phyloP scores from a whole-genome alignment of 495 filamentous ascomycete genomes.

The Xylaria acuta region DNA sequence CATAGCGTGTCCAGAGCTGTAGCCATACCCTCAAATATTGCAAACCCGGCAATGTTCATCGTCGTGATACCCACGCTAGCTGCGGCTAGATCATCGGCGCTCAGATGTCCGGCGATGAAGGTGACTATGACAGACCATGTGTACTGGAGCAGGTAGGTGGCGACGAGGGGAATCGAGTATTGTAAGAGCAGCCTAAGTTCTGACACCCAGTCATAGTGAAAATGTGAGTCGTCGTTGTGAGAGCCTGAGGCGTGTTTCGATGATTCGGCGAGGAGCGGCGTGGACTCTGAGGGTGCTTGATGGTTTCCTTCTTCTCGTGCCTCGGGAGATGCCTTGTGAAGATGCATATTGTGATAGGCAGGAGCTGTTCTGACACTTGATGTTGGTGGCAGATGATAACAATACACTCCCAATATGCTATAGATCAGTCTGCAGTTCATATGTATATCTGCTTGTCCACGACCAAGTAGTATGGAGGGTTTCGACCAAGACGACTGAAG shows the following conservation, averaged over 20 bases:
- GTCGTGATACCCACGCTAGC: slow-evolving; percentile 46
- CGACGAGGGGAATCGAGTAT: slow-evolving; percentile 70
- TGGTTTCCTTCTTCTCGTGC: background rate
- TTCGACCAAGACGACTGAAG: background rate
- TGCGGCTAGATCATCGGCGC: slow-evolving; percentile 69
- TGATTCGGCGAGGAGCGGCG: slow-evolving; percentile 17
- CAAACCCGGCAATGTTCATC: slow-evolving; percentile 73
- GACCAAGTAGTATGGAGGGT: background rate
- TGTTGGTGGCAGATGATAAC: background rate
- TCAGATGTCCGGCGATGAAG: slow-evolving; percentile 72
- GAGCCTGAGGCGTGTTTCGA: slow-evolving; percentile 2
- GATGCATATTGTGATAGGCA: background rate
- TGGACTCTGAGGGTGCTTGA: slow-evolving; percentile 14
- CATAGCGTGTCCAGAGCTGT: slow-evolving; percentile 79
- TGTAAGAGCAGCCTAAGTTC: slow-evolving; percentile 46
- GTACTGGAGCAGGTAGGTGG: slow-evolving; percentile 78
- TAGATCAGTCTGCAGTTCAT: background rate
- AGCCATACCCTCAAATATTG: slow-evolving; percentile 73
- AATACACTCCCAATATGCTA: background rate
- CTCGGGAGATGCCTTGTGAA: background rate
- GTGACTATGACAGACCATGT: slow-evolving; percentile 73
- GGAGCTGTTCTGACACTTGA: background rate
- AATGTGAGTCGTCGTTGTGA: background rate
- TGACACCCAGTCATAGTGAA: slow-evolving; percentile 29
- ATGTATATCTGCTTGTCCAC: background rate